phyloP scores from a whole-genome alignment of 2,329 filamentous ascomycete species.

The Arthrinium phaeospermum region DNA sequence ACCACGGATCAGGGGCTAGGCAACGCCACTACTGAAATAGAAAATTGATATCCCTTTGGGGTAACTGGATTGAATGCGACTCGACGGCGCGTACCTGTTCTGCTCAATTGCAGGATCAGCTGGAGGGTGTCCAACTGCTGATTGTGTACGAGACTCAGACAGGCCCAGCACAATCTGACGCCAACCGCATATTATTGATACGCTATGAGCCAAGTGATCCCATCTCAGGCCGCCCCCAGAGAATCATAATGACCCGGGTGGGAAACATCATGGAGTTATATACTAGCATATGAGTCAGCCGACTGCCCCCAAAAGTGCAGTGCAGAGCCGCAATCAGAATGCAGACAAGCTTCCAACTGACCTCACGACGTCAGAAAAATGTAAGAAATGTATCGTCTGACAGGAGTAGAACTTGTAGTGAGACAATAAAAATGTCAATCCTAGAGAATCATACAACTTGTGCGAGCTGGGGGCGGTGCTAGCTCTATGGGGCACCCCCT shows the following conservation, averaged over 20 bases:
- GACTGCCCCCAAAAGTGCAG: background rate
- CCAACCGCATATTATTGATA: background rate
- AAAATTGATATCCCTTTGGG: background rate
- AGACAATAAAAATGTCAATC: background rate
- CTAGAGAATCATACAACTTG: background rate
- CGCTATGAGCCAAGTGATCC: background rate
- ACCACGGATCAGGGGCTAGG: background rate
- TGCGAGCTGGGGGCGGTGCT: background rate
- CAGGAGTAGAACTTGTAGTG: background rate
- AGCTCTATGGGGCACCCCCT: background rate
- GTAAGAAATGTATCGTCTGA: constrained; percentile 2
- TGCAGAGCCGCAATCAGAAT: background rate
- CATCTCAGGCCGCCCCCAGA: background rate
- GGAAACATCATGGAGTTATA: background rate
- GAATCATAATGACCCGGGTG: background rate
- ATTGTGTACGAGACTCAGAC: background rate
- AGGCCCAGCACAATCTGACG: background rate
- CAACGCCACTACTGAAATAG: background rate
- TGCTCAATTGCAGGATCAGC: too few relatives aligned
- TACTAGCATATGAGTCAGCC: background rate
- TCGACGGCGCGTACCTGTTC: background rate
- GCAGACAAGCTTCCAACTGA: background rate
- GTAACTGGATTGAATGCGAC: background rate
- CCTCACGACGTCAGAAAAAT: background rate
- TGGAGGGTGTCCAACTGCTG: background rate